Base-by-base conservation (phyloP, 1,139 yeast species). In the Magnusiomyces tetraspermus region DNA sequence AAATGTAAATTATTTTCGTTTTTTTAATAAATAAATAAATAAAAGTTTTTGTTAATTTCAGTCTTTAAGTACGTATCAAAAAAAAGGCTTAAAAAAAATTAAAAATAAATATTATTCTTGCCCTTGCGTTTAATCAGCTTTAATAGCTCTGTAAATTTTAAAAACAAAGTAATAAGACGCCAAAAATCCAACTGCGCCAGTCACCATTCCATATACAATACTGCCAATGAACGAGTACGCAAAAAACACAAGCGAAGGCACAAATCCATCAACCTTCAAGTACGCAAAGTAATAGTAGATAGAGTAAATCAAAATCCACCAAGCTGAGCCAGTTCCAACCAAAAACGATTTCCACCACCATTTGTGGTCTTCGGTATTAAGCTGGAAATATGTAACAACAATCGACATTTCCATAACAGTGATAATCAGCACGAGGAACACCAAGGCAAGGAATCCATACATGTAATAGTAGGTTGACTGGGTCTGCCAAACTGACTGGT, bases 301-400 rank as follows among this genome's bases (percentile, higher is more conserved):
- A 8, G 94, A 80, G 65, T 85, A 86, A 2, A 74, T 69, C 61
- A 79, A 79, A 57, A 88, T 76, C 70, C 84, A 87, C 75, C 84
- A 75, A 26, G 89, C 80, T 31, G 80, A 76, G 55, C 89, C 80
- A 0, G 87, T 76, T 2, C 95, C 89, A 41, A 82, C 80, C 57
- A 80, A 67, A 66, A 86, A 87, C 19, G 89, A 75, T 59, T 83
- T 75, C 96, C 96, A 88, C 65, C 86, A 87, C 96, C 96, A 88
- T 57, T 74, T 69, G 52, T 82, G 81, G 62, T 83, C 80, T 52
- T 79, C 81, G 58, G 79, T 74, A 46, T 78, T 75, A 61, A 88
- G 73, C 46, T 82, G 77, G 41, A 83, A 64, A 62, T 83, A 87
- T 15, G 84, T 76, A 11, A 86, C 81, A 45, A 87, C 78, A 38